phyloP scores from a whole-genome alignment of 2,329 filamentous ascomycete genomes.

The Penicillium psychrosexuale region DNA sequence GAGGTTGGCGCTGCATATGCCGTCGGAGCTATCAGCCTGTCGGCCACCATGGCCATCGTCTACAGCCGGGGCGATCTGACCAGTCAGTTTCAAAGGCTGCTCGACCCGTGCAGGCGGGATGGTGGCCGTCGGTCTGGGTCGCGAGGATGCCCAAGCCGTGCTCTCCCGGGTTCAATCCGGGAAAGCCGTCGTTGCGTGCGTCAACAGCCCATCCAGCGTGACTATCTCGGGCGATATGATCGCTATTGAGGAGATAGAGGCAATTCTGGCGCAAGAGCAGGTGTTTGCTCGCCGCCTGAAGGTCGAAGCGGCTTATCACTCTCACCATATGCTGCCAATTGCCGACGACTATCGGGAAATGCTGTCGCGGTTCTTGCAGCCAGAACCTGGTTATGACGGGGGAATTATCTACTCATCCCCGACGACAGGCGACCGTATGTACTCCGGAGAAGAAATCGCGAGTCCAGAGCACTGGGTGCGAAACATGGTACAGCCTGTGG shows the following conservation, averaged over 20 bases:
- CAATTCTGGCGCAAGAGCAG: not conserved
- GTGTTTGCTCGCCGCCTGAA: not conserved
- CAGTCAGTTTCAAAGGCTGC: not conserved
- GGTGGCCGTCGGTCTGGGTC: too few species aligned
- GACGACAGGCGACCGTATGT: too few species aligned
- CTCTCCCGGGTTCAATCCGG: not conserved
- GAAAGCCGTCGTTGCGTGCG: not conserved
- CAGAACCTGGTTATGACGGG: too few species aligned
- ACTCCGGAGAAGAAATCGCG: too few species aligned
- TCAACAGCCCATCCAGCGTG: not conserved
- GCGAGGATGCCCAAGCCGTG: too few species aligned
- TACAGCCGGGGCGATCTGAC: not conserved
- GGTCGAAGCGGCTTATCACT: not conserved
- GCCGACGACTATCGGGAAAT: not conserved
- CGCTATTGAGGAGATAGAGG: not conserved
- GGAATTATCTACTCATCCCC: too few species aligned
- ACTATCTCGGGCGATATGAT: not conserved
- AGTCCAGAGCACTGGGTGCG: not conserved
- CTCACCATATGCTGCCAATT: not conserved
- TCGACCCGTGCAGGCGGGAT: not conserved
- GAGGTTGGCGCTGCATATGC: constrained; percentile 2
- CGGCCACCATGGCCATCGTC: not conserved
- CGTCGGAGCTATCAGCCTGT: not conserved
- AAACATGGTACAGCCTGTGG: not conserved
- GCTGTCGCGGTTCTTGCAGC: too few species aligned